Evolutionary conservation across 148 eudicot species (phyloP).

Genomic region (Rhododendron mucronatum): DNA sequence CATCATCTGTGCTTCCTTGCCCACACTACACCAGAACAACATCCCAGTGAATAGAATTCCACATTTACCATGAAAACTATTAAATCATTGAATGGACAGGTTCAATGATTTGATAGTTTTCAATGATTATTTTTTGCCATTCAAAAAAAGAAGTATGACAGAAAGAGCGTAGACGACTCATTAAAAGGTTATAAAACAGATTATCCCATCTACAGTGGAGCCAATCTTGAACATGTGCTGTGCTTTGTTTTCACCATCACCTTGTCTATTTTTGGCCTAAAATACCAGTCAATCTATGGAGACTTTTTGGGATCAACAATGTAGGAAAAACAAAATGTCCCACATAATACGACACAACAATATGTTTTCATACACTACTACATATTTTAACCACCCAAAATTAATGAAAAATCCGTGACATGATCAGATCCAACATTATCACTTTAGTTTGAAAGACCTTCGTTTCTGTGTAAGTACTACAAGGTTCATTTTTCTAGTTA

Average conservation of each 20-base stretch:
- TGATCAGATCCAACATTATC: neutral
- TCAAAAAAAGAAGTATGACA: neutral
- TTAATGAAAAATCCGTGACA: neutral
- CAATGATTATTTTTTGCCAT: too few species aligned
- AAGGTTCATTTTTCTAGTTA: neutral
- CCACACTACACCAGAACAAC: conserved; percentile 71
- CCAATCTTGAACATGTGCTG: conserved; percentile 46
- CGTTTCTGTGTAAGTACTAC: neutral
- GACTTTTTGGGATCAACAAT: neutral
- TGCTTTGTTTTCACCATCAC: conserved; percentile 40
- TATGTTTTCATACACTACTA: neutral
- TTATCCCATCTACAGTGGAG: conserved; percentile 36
- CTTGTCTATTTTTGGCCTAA: conserved; percentile 42
- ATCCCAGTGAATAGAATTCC: conserved; percentile 13
- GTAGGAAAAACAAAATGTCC: neutral
- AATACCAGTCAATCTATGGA: conserved; percentile 12
- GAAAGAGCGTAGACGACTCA: neutral
- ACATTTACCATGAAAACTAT: conserved; percentile 2
- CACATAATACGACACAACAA: neutral
- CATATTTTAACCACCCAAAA: neutral
- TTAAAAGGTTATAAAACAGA: neutral
- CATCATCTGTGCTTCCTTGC: conserved; percentile 94
- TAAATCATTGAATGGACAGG: conserved; percentile 14
- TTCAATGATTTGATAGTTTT: neutral
- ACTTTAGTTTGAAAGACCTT: neutral